Evolutionary conservation across 2,329 filamentous ascomycete species (phyloP).

Genomic region (Thelonectria rubi): DNA sequence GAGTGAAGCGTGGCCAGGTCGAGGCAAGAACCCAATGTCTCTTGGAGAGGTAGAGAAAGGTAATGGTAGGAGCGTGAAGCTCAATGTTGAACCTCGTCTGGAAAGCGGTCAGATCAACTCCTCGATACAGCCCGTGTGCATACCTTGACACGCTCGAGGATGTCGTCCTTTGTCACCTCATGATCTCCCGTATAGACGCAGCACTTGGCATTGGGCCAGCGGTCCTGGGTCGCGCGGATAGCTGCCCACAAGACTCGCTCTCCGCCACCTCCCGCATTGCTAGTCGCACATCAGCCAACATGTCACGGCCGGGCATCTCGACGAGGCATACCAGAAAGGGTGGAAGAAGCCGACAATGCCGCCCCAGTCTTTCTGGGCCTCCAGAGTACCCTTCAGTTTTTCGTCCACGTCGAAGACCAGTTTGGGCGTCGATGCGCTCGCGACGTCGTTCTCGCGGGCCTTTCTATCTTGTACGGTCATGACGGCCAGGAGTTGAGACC

Average conservation of each 20-base stretch:
- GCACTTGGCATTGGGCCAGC: slow-evolving; percentile 88
- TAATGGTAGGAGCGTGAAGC: slow-evolving; percentile 81
- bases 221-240: slow-evolving; percentile 86
- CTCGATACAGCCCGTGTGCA: slow-evolving; percentile 15
- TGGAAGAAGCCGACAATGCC: slow-evolving; percentile 97
- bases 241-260: slow-evolving; percentile 97
- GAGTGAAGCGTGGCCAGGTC: slow-evolving; percentile 91
- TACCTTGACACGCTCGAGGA: slow-evolving; percentile 80
- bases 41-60: slow-evolving; percentile 91
- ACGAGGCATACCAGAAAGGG: slow-evolving; percentile 81
- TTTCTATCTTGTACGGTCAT: slow-evolving; percentile 58
- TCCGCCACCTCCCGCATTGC: slow-evolving; percentile 94
- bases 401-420: slow-evolving; percentile 61
- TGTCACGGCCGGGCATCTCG: slow-evolving; percentile 2
- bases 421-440: slow-evolving; percentile 63
- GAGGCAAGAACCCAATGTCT: slow-evolving; percentile 85
- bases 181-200: slow-evolving; percentile 96
- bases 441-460: slow-evolving; percentile 47
- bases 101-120: slow-evolving; percentile 26
- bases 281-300: slow-evolving; percentile 47
- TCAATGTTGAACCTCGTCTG: slow-evolving; percentile 91
- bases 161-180: slow-evolving; percentile 81
- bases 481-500: slow-evolving; percentile 63
- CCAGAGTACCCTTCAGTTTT: slow-evolving; percentile 42
- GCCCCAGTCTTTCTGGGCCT: slow-evolving; percentile 70